phyloP scores from a whole-genome alignment of 2,329 filamentous ascomycete genomes.

The Botrytis cinerea region DNA sequence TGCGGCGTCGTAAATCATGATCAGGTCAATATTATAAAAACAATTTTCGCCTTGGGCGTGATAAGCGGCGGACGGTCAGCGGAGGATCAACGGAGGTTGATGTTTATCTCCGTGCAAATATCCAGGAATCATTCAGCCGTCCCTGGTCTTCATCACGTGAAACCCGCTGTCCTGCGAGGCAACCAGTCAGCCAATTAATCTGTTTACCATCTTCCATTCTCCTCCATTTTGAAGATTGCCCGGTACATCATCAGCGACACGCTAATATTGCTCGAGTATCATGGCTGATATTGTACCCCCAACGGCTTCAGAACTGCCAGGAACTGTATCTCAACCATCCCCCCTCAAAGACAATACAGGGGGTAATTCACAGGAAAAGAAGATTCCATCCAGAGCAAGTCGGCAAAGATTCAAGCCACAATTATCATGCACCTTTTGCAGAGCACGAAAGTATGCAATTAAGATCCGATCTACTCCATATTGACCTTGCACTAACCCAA shows the following conservation, averaged over 20 bases:
- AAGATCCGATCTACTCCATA: background rate
- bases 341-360: background rate
- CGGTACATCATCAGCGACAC: background rate
- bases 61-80: background rate
- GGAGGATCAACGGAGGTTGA: slow-evolving; percentile 2
- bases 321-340: background rate
- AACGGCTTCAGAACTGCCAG: background rate
- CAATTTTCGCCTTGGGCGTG: background rate
- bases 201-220: background rate
- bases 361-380: background rate
- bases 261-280: background rate
- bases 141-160: background rate
- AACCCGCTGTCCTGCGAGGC: too few species aligned
- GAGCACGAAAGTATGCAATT: slow-evolving; percentile 34
- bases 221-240: background rate
- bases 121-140: background rate
- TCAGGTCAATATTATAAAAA: background rate
- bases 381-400: slow-evolving; percentile 17
- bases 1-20: background rate
- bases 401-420: slow-evolving; percentile 37
- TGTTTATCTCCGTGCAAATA: background rate
- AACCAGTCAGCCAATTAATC: background rate
- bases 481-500: slow-evolving; percentile 1
- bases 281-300: background rate
- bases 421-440: slow-evolving; percentile 38